These are phyloP conservation scores for Rubia occidens DNA, from an alignment of 305 asterid genomes.

Conservation along the genomic window DNA sequence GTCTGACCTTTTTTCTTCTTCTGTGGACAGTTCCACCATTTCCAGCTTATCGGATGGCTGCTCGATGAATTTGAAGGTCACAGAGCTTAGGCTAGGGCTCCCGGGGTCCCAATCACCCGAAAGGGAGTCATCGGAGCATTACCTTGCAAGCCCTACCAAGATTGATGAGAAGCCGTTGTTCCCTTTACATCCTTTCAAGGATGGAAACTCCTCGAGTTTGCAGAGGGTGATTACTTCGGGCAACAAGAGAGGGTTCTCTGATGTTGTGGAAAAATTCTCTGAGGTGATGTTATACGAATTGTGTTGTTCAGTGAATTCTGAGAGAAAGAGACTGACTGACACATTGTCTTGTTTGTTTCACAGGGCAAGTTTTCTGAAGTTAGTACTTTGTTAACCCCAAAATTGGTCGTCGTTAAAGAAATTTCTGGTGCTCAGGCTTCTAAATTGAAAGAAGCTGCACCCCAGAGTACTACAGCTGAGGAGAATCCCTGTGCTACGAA, in stretches of 20 bases:
- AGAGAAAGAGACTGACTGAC: conserved; percentile 10
- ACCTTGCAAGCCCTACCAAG: conserved; percentile 19
- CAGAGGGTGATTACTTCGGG: conserved; percentile 37
- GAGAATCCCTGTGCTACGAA: conserved; percentile 23
- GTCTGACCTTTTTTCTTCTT: conserved; percentile 56
- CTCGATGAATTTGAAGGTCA: conserved; percentile 36
- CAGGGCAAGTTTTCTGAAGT: conserved; percentile 32
- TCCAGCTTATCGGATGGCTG: conserved; percentile 27
- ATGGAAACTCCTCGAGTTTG: conserved; percentile 14
- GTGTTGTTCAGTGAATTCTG: neutral
- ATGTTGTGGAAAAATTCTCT: conserved; percentile 46
- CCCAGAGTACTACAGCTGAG: conserved; percentile 19
- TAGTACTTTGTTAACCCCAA: conserved; percentile 20
- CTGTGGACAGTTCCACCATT: conserved; percentile 43
- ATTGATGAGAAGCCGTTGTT: conserved; percentile 38
- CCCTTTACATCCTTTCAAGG: conserved; percentile 38
- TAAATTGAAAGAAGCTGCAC: conserved; percentile 26
- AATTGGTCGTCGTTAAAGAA: conserved; percentile 26
- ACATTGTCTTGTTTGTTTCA: conserved; percentile 12
- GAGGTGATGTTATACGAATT: conserved; percentile 28
- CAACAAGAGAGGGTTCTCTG: conserved; percentile 63
- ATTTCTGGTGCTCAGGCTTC: conserved; percentile 25
- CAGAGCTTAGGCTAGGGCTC: conserved; percentile 42
- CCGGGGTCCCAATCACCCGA: conserved; percentile 43
- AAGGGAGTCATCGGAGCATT: conserved; percentile 23